These are phyloP conservation scores for Herpetomonas samuelpessoai DNA, from an alignment of 208 protist genomes.

Conservation along the genomic window DNA sequence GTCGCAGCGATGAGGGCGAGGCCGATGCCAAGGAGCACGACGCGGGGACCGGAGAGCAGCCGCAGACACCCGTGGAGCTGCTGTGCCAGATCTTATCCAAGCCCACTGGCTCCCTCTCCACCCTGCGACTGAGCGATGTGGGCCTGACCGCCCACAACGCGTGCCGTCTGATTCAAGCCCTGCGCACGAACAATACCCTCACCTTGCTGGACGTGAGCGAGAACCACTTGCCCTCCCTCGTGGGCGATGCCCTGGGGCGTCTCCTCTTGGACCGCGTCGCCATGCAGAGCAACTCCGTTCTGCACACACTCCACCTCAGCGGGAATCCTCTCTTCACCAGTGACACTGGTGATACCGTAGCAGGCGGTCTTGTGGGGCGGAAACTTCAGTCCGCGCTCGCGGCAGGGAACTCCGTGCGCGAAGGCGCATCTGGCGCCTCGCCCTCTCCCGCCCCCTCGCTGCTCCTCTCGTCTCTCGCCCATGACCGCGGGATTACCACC, in stretches of 20 bases:
- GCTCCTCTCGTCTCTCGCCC: constrained; percentile 42
- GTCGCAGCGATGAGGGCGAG: not conserved
- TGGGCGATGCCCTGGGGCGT: constrained; percentile 58
- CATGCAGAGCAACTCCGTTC: constrained; percentile 24
- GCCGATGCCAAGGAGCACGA: constrained; percentile 1
- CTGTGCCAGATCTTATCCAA: constrained; percentile 59
- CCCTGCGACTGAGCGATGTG: constrained; percentile 56
- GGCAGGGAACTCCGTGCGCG: not conserved
- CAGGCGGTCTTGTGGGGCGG: not conserved
- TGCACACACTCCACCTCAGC: constrained; percentile 60
- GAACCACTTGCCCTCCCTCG: constrained; percentile 51
- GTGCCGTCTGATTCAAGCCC: constrained; percentile 47
- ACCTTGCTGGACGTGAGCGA: constrained; percentile 63
- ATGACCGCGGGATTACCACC: constrained; percentile 47
- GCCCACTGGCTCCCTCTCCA: constrained; percentile 39
- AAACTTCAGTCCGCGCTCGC: constrained; percentile 12
- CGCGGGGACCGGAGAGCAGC: not conserved
- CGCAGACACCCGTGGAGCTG: constrained; percentile 42
- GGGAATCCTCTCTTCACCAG: constrained; percentile 59
- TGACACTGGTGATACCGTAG: not conserved
- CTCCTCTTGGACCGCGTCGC: constrained; percentile 46
- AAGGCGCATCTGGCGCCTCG: not conserved
- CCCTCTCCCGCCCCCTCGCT: constrained; percentile 9
- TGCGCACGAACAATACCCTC: constrained; percentile 41
- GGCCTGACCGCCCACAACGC: constrained; percentile 46